phyloP scores from a whole-genome alignment of 257 asterid genomes.

The Penstemon barbatus region DNA sequence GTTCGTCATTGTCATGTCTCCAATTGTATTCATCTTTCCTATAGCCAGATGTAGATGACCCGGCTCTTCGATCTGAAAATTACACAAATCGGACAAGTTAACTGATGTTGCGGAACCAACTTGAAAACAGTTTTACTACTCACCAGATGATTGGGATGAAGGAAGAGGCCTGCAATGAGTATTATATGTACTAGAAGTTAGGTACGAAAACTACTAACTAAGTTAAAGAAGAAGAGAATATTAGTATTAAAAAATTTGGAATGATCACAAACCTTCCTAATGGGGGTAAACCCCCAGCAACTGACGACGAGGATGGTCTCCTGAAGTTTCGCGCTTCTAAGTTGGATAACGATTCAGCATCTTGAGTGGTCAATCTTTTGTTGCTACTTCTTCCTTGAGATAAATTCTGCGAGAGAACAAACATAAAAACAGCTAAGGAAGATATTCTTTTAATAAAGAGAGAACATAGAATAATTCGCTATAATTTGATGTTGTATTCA shows the following conservation, averaged over 20 bases:
- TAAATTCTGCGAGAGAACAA: constrained; percentile 53
- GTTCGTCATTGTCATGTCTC: constrained; percentile 80
- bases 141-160: constrained; percentile 75
- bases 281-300: constrained; percentile 95
- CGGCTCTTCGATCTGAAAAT: constrained; percentile 78
- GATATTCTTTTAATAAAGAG: constrained; percentile 6
- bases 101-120: constrained; percentile 14
- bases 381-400: constrained; percentile 69
- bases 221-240: background rate
- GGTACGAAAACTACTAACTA: constrained; percentile 1
- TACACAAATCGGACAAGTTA: constrained; percentile 17
- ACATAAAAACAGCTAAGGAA: constrained; percentile 15
- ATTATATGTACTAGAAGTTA: constrained; percentile 30
- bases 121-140: constrained; percentile 30
- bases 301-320: constrained; percentile 78
- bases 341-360: constrained; percentile 49
- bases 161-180: constrained; percentile 73
- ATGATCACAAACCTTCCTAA: constrained; percentile 69
- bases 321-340: constrained; percentile 64
- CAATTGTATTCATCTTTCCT: constrained; percentile 88
- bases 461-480: background rate
- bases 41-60: constrained; percentile 82
- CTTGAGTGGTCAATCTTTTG: constrained; percentile 51
- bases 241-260: background rate
- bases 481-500: background rate